phyloP scores from a whole-genome alignment of 768 basidiomycete genomes.

The Chalciporus chontae region DNA sequence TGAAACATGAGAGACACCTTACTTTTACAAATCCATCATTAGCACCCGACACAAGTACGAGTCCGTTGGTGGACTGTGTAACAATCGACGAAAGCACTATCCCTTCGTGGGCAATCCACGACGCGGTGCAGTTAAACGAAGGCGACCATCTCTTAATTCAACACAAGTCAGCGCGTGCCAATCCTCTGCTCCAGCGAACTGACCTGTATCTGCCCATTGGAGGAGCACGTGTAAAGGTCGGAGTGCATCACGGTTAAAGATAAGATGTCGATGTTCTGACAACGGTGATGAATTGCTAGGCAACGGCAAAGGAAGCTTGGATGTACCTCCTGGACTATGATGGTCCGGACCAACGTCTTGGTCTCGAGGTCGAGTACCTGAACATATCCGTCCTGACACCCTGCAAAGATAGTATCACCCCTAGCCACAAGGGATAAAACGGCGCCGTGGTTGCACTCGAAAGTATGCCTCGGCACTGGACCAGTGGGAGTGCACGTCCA shows the following conservation, averaged over 20 bases:
- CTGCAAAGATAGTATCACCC: constrained; percentile 84
- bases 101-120: constrained; percentile 78
- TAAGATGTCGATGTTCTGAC: constrained; percentile 74
- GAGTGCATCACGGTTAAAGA: constrained; percentile 69
- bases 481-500: constrained; percentile 54
- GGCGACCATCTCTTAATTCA: constrained; percentile 67
- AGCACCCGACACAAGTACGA: constrained; percentile 69
- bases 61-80: constrained; percentile 32
- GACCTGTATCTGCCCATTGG: constrained; percentile 72
- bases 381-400: constrained; percentile 92
- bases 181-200: not conserved
- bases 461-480: constrained; percentile 57
- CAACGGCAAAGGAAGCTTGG: not conserved
- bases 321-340: constrained; percentile 78
- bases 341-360: constrained; percentile 77
- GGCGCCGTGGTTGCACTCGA: constrained; percentile 72
- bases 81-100: constrained; percentile 80
- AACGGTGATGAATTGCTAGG: not conserved
- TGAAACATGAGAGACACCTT: constrained; percentile 2
- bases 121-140: constrained; percentile 80
- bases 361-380: constrained; percentile 91
- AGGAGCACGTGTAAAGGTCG: constrained; percentile 62
- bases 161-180: not conserved
- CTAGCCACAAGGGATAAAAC: constrained; percentile 74
- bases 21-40: constrained; percentile 87